phyloP scores from a whole-genome alignment of 331 rosid species.

The Quercus lobata region DNA sequence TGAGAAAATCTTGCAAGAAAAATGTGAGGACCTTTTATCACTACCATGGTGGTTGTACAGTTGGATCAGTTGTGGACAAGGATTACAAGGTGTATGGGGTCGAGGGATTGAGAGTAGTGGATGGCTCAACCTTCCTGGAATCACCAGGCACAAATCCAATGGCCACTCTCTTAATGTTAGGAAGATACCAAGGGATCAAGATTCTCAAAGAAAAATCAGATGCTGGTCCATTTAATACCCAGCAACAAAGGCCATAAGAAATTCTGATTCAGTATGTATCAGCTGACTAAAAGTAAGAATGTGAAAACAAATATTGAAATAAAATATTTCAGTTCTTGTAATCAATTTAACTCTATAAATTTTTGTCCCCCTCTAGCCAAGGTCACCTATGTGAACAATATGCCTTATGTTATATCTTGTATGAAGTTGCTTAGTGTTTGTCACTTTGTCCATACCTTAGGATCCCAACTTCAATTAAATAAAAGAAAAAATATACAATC shows the following conservation, averaged over 20 bases:
- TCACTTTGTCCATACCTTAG: not conserved
- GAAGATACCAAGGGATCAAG: constrained; percentile 75
- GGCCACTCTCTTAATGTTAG: constrained; percentile 77
- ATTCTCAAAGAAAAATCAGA: constrained; percentile 43
- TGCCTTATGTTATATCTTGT: not conserved
- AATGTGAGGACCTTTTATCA: constrained; percentile 63
- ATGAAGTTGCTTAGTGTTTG: too few relatives aligned
- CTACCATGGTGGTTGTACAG: constrained; percentile 65
- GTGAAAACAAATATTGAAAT: not conserved
- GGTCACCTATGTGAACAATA: not conserved
- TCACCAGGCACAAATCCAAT: constrained; percentile 88
- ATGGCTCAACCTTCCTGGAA: constrained; percentile 65
- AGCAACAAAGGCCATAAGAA: constrained; percentile 6
- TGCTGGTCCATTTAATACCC: not conserved
- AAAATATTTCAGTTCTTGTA: not conserved
- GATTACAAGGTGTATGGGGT: constrained; percentile 51
- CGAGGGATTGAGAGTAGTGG: constrained; percentile 51
- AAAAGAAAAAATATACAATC: not conserved
- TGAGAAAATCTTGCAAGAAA: constrained; percentile 44
- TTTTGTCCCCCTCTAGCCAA: not conserved
- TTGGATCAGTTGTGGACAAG: constrained; percentile 59
- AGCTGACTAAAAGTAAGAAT: not conserved
- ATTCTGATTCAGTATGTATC: not conserved
- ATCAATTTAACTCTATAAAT: not conserved
- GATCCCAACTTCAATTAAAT: not conserved